Evolutionary conservation across 805 yeast species (phyloP), one percentile per base, ranked within the genome.

Genomic region (Candida alai): DNA sequence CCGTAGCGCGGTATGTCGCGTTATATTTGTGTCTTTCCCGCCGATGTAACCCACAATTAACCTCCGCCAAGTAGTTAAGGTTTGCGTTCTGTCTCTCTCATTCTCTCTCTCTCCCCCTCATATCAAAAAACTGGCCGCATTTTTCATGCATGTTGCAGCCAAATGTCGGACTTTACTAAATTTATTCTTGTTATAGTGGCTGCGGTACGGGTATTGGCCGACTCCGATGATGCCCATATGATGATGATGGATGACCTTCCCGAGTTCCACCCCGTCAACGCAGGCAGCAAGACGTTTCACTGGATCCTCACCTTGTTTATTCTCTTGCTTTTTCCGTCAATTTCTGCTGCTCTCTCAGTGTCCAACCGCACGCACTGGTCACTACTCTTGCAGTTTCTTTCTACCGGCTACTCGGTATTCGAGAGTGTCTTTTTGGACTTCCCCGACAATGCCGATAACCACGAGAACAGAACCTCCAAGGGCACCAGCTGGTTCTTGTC

Each of bases 401-500:
- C 73, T 28, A 64, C 74, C 0, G 62, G 49, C 1, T 83, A 80
- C 48, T 70, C 80, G 1, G 56, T 69, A 0, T 38, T 78, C 17
- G 93, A 83, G 39, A 73, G 76, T 2, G 28, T 78, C 2, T 56
- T 80, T 32, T 60, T 82, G 7, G 60, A 74, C 30, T 83, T 80
- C 48, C 80, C 84, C 1, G 90, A 83, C 50, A 54, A 54, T 30
- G 64, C 65, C 22, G 68, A 73, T 34, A 80, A 79, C 24, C 76
- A 78, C 36, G 90, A 83, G 50, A 82, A 80, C 52, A 58, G 73
- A 37, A 77, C 86, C 1, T 75, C 84, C 9, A 65, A 75, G 35
- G 86, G 85, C 1, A 75, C 87, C 0, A 75, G 77, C n/a, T 75
- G 83, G 80, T 72, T 76, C 43, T 59, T 81, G 32, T 52, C 73